phyloP scores from a whole-genome alignment of 2,329 filamentous ascomycete genomes.

The Microthyrium microscopicum region DNA sequence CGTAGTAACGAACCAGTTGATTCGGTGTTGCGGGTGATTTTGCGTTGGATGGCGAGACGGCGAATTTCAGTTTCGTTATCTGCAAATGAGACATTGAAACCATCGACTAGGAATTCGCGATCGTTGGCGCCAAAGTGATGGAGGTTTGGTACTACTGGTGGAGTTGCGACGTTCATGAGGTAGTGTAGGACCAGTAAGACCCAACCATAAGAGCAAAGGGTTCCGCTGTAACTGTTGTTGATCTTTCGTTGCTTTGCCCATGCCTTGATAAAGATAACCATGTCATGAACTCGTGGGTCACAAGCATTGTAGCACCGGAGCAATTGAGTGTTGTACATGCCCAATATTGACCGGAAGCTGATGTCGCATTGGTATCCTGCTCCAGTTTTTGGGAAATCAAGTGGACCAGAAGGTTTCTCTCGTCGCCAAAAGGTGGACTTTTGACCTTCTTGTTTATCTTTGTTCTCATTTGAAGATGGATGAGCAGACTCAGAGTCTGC shows the following conservation, averaged over 20 bases:
- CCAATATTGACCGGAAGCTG: conserved; percentile 75
- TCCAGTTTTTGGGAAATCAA: conserved; percentile 63
- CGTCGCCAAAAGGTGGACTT: conserved; percentile 30
- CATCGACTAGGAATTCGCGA: conserved; percentile 20
- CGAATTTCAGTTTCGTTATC: conserved; percentile 54
- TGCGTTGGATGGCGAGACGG: conserved; percentile 37
- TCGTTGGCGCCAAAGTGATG: conserved; percentile 33
- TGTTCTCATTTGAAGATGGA: not conserved
- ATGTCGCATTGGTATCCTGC: conserved; percentile 82
- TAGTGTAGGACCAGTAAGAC: conserved; percentile 88
- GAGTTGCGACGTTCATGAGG: conserved; percentile 62
- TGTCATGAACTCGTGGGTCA: conserved; percentile 57
- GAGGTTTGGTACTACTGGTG: conserved; percentile 73
- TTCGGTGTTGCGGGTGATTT: conserved; percentile 52
- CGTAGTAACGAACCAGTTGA: conserved; percentile 54
- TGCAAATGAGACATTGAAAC: conserved; percentile 62
- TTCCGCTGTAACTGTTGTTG: conserved; percentile 74
- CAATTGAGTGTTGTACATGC: conserved; percentile 67
- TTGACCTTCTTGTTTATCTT: too few relatives aligned
- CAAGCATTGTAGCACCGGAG: conserved; percentile 69
- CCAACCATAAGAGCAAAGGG: conserved; percentile 78
- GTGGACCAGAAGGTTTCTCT: conserved; percentile 30
- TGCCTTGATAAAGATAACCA: conserved; percentile 76
- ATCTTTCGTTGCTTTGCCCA: conserved; percentile 79
- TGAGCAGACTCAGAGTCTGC: too few relatives aligned